Evolutionary conservation across 768 basidiomycete genomes (phyloP).

Genomic region (Pleurotus pulmonarius): DNA sequence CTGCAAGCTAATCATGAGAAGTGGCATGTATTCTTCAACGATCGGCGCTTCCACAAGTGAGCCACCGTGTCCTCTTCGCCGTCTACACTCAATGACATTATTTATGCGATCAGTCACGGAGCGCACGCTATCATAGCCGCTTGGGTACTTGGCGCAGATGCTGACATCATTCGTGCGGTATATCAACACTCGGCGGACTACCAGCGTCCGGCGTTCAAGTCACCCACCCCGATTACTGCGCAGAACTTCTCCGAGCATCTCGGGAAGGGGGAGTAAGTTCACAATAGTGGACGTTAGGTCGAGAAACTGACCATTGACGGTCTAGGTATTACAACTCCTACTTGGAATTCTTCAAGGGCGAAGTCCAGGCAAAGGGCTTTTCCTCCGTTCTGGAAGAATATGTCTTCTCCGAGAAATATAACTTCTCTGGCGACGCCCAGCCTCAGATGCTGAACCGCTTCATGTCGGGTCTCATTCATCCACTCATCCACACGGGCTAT

Average conservation of each 20-base stretch:
- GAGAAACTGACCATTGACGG: neutral
- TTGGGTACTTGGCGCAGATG: constrained; percentile 56
- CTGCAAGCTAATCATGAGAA: constrained; percentile 49
- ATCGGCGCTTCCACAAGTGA: constrained; percentile 33
- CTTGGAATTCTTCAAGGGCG: constrained; percentile 47
- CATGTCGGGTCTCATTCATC: constrained; percentile 52
- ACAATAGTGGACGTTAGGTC: neutral
- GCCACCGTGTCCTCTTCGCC: constrained; percentile 1
- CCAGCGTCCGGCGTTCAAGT: constrained; percentile 33
- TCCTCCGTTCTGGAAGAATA: constrained; percentile 52
- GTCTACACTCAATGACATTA: constrained; percentile 23
- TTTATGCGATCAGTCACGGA: constrained; percentile 35
- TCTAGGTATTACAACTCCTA: constrained; percentile 61
- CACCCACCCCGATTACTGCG: constrained; percentile 41
- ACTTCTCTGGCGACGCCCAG: constrained; percentile 36
- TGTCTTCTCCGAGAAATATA: constrained; percentile 51
- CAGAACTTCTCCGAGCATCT: constrained; percentile 53
- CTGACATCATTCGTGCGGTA: constrained; percentile 29
- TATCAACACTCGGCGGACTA: constrained; percentile 33
- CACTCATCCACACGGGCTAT: constrained; percentile 56
- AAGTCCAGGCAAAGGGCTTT: constrained; percentile 39
- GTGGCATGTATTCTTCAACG: constrained; percentile 56
- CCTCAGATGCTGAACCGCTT: constrained; percentile 42
- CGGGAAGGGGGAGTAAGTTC: constrained; percentile 48
- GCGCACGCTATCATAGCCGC: constrained; percentile 56